These are phyloP conservation scores for Phlebopus sp. DNA, from an alignment of 1,284 basidiomycete species.

Conservation along the genomic window DNA sequence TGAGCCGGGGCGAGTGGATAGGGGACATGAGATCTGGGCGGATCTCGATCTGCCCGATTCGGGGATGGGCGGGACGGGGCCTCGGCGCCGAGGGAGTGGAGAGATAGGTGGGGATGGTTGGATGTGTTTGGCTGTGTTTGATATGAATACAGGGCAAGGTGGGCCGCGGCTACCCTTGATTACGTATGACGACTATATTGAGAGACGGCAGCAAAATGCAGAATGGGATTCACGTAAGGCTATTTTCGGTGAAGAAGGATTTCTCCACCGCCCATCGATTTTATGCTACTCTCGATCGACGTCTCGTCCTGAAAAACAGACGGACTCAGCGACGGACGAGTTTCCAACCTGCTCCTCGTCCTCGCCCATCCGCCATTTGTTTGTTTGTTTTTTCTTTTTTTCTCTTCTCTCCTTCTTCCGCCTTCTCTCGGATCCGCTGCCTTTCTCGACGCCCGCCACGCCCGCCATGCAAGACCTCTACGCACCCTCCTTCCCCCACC, in stretches of 20 bases:
- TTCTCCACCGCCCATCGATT: slow-evolving; percentile 39
- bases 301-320: slow-evolving; percentile 17
- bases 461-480: slow-evolving; percentile 58
- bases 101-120: slow-evolving; percentile 19
- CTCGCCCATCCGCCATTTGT: no score
- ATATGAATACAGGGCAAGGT: slow-evolving; percentile 36
- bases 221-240: slow-evolving; percentile 29
- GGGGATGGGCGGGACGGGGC: slow-evolving; percentile 31
- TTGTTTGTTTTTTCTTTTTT: no score
- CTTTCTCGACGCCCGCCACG: no score
- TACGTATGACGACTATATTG: slow-evolving; percentile 28
- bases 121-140: slow-evolving; percentile 29
- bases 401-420: no score
- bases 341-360: slow-evolving; percentile 33
- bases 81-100: slow-evolving; percentile 40
- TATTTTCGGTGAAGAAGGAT: slow-evolving; percentile 37
- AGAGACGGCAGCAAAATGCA: slow-evolving; percentile 35
- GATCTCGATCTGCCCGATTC: no score
- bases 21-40: slow-evolving; percentile 5
- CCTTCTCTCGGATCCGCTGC: no score
- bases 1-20: slow-evolving; percentile 31
- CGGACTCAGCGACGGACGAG: slow-evolving; percentile 7
- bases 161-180: slow-evolving; percentile 37
- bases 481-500: slow-evolving; percentile 54
- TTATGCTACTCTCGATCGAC: slow-evolving; percentile 38